Evolutionary conservation across 495 filamentous ascomycete genomes (phyloP).

Genomic region (Penicillium bialowiezense): DNA sequence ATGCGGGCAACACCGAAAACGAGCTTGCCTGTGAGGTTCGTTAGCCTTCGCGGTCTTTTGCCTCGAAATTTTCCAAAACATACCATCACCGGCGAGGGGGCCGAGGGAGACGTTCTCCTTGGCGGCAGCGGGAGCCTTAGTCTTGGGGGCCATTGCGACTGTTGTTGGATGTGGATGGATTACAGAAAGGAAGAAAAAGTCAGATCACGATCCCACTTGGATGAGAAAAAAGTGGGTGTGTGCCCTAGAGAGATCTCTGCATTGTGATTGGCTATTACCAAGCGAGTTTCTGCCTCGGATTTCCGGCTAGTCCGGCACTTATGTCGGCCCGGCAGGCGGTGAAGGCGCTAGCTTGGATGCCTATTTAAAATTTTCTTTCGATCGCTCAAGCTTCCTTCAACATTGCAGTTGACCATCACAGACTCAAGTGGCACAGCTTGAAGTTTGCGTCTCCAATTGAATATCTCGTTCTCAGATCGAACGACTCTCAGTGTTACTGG

Average conservation of each 20-base stretch:
- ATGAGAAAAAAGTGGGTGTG: conserved; percentile 39
- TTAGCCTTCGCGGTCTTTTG: not conserved
- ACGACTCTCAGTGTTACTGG: not conserved
- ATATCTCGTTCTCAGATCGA: not conserved
- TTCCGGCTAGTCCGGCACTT: conserved; percentile 10
- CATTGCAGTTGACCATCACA: conserved; percentile 18
- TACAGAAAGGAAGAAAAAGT: conserved; percentile 34
- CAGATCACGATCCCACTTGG: conserved; percentile 6
- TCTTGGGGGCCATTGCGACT: conserved; percentile 69
- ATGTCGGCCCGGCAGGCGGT: conserved; percentile 40
- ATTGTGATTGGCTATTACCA: conserved; percentile 33
- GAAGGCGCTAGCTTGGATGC: conserved; percentile 10
- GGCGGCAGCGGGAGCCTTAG: conserved; percentile 71
- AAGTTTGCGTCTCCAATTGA: not conserved
- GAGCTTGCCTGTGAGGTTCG: conserved; percentile 67
- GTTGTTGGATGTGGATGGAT: conserved; percentile 42
- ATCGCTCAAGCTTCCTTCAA: not conserved
- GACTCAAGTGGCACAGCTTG: conserved; percentile 2
- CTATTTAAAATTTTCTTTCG: conserved; percentile 40
- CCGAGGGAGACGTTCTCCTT: conserved; percentile 99
- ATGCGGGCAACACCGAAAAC: conserved; percentile 99
- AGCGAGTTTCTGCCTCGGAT: conserved; percentile 30
- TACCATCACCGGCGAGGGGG: conserved; percentile 88
- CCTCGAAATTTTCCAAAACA: conserved; percentile 20
- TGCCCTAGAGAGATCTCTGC: conserved; percentile 34